Evolutionary conservation across 306 rosid genomes (phyloP), one percentile per base, ranked within the genome.

Genomic region (Hippophae rhamnoides): DNA sequence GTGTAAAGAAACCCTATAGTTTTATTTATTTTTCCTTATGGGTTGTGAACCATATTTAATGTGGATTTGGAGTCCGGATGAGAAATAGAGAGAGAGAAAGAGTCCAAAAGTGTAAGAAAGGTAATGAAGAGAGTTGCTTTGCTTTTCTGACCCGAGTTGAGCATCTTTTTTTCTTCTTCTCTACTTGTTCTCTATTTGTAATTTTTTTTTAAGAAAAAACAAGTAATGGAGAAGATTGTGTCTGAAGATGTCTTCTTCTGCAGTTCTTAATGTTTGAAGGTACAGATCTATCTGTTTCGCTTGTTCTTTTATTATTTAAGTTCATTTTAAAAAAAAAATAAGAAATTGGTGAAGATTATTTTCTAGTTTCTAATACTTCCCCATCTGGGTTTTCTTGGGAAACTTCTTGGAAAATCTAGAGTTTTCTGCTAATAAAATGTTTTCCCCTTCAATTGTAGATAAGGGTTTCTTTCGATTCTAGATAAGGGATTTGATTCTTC

Each of bases 51-150:
- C 67, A 61, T 61, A 76, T 79, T 85, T 70, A 81, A 85, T 59
- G 67, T 68, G 66, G 62, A 47, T 64, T 79, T 85, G 78, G 76
- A 70, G 83, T 84, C 92, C 87, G 85, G 69, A 31, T 61, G 47
- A n/a, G 43, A 62, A 69, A 31, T 31, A 42, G 75, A 43, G 52
- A 43, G 52, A 52, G 59, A 66, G 23, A 52, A 56, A 66, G 62
- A 63, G 57, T 57, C 38, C 58, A 45, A 70, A 43, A 18, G 52
- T 47, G 62, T 26, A 0, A 31, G 38, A 31, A 47, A 61, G 62
- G 46, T 50, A 60, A 65, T 45, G 41, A 53, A 38, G 78, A 56
- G 41, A 58, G 55, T 31, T 66, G 76, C 64, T 71, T 27, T 60
- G 70, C 61, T 2, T 80, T 72, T 27, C 72, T 81, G 85, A 81